Evolutionary conservation across 2,329 filamentous ascomycete species (phyloP).

Genomic region (Drechslera avenae): DNA sequence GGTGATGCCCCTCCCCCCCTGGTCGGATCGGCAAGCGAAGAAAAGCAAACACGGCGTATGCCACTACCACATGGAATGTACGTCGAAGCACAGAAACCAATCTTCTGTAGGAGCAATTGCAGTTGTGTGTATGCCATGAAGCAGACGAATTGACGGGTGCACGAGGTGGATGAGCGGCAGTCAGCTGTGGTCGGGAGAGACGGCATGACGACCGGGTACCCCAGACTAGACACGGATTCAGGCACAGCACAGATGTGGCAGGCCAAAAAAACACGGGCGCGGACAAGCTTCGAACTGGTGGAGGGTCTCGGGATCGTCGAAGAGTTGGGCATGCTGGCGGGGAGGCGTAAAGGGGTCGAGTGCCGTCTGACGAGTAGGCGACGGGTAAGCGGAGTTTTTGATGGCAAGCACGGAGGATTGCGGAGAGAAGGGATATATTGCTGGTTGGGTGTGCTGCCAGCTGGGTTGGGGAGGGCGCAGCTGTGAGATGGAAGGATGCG

Average conservation of each 20-base stretch:
- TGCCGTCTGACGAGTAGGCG: background rate
- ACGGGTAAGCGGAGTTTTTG: background rate
- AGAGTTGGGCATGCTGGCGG: constrained; percentile 11
- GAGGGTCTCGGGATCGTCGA: constrained; percentile 17
- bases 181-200: constrained; percentile 3
- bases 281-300: constrained; percentile 15
- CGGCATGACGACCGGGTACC: constrained; percentile 17
- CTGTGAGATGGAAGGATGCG: constrained; percentile 7
- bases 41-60: constrained; percentile 2
- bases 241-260: constrained; percentile 4
- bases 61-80: constrained; percentile 1
- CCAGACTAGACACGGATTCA: constrained; percentile 14
- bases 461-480: constrained; percentile 4
- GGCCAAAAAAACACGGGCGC: constrained; percentile 10
- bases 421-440: constrained; percentile 1
- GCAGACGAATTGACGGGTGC: background rate
- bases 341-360: background rate
- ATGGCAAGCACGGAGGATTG: background rate
- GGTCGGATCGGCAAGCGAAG: constrained; percentile 12
- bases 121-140: constrained; percentile 1
- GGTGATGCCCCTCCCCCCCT: constrained; percentile 1
- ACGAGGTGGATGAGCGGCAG: background rate
- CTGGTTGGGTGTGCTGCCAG: background rate
- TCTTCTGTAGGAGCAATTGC: constrained; percentile 1
- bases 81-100: constrained; percentile 1